Evolutionary conservation across 2,329 filamentous ascomycete genomes (phyloP), one percentile per base, ranked within the genome.

Genomic region (Samsoniella hepiali): DNA sequence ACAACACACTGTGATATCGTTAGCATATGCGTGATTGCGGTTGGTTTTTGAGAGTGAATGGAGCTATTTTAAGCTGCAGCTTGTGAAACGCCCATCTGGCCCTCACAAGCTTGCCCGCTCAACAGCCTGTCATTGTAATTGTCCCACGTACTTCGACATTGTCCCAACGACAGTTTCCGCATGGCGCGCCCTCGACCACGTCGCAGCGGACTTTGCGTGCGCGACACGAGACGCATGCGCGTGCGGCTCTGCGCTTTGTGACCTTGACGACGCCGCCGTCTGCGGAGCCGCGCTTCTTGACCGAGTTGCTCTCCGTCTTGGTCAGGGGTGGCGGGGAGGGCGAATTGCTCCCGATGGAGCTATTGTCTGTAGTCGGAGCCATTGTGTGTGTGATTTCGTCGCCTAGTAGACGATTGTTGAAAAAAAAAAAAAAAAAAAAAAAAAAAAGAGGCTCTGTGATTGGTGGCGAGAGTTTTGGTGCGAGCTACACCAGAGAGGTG

Each of bases 141-240:
- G 32, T 66, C 40, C 64, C 17, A 65, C 75, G 59, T 72, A 77
- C 76, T 72, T 91, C 88, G 64, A 92, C 88, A 73, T 90, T 88
- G 75, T 92, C 90, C 79, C 90, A 85, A 67, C 91, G 83, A 78
- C 92, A 96, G 76, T 96, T 96, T 63, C 91, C 93, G 75, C 92
- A 96, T 1, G 92, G 92, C 50, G 89, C 89, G 56, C 90, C 89
- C 75, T 96, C 92, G 64, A 95, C 92, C 63, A 97, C 93, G 79
- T 97, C 93, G 79, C 93, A 97, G 63, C 93, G 87, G 49, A 97
- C 93, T 75, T 97, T 97, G 72, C 93, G 88, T 63, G 90, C 88
- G 70, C 93, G 86, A 77, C 93, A 97, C 70, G 90, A 92, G 66
- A 92, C 91, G 75, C 93, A 97, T 22, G 93, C 93, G 69, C 94